Base-by-base conservation (phyloP, 2,329 filamentous ascomycete genomes). In the Pseudophaeomoniella oleicola region DNA sequence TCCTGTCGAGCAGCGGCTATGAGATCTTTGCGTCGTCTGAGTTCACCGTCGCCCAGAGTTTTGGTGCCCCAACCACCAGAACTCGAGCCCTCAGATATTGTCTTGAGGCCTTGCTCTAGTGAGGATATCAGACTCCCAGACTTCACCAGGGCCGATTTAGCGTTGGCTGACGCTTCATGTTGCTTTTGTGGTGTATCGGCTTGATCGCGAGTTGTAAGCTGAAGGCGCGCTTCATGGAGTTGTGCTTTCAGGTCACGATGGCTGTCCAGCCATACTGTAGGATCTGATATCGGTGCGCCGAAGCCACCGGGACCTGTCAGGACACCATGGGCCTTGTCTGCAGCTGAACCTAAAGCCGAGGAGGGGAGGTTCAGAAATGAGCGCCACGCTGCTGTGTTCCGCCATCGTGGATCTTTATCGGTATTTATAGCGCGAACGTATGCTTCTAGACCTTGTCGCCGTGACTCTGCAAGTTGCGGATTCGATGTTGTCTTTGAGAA, bases 241-340 rank as follows among this genome's bases (percentile, higher is more conserved):
- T 71, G 66, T 5, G 59, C 52, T 52, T 78, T 78, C 44, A 78
- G 59, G 36, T 75, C 69, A 2, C 67, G 52, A 49, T 75, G 71
- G 41, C 67, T 67, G 48, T 78, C 73, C 12, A 79, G 58, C 75
- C 75, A 79, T 16, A 72, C 61, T 3, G 66, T 67, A n/a, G 67
- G 67, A 46, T 68, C 66, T 17, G 58, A 62, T 35, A 67, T 64
- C 0, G 61, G 51, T 5, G 46, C 50, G 42, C 49, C 49, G 3
- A 44, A 46, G 19, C 45, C 38, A 33, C 59, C 39, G 1, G 60
- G 57, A 4, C 60, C 59, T 3, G 58, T 60, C 22, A 62, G 52
- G 4, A 58, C 56, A 17, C 59, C 57, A 39, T 66, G 61, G 1
- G 62, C 58, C 3, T 56, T 54, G 14, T 50, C 46, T 3, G 38